A percentile compares a stretch with the other conserved stretches of the same genome.
These are phyloP conservation scores for Hysterium pulicare DNA, from an alignment of 2,329 filamentous ascomycete species.

Conservation along the genomic window DNA sequence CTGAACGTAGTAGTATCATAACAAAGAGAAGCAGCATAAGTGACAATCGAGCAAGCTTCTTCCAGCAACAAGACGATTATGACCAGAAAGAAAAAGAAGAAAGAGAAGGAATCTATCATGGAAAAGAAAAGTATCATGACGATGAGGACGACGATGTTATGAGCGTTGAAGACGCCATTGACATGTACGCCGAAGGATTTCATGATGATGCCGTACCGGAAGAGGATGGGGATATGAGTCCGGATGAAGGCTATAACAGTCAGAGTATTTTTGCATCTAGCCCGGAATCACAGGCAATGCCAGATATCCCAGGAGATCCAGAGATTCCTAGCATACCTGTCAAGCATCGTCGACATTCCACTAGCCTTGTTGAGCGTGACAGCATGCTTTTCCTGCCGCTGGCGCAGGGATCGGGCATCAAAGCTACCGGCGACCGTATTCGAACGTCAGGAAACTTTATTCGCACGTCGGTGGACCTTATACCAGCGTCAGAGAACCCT, in stretches of 20 bases:
- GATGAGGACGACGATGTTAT: constrained; percentile 45
- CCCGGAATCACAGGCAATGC: constrained; percentile 1
- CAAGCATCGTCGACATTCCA: constrained; percentile 1
- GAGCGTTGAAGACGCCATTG: constrained; percentile 60
- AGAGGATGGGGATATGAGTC: constrained; percentile 23
- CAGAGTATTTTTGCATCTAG: constrained; percentile 10
- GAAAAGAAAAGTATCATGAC: constrained; percentile 7
- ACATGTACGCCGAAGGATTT: constrained; percentile 59
- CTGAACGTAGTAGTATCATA: constrained; percentile 76
- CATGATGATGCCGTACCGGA: constrained; percentile 40
- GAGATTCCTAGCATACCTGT: not conserved
- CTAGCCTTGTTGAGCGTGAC: not conserved
- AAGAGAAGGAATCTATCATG: too few species aligned
- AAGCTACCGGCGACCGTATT: not conserved
- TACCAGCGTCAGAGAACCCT: too few species aligned
- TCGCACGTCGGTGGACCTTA: too few species aligned
- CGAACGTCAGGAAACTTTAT: too few species aligned
- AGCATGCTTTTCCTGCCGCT: not conserved
- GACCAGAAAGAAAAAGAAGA: constrained; percentile 17
- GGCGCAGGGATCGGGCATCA: not conserved
- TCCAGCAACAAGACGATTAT: not conserved
- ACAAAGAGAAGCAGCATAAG: constrained; percentile 75
- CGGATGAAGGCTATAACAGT: constrained; percentile 15
- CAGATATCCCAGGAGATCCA: not conserved
- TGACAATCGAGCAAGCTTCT: constrained; percentile 57